Evolutionary conservation across 176 grass and related monocot genomes (phyloP).

Genomic region (Puya raimondii): DNA sequence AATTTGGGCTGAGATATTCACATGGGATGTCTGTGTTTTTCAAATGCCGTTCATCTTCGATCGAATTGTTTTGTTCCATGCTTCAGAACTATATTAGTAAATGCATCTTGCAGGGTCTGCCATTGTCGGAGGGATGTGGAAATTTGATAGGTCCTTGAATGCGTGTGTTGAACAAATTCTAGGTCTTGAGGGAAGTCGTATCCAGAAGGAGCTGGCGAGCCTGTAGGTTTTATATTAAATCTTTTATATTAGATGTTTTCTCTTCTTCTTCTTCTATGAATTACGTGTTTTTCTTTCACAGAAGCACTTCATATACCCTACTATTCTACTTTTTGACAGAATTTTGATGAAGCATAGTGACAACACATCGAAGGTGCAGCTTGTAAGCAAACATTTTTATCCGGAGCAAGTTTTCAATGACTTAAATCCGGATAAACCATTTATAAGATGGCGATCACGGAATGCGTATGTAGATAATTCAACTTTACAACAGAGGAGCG

Average conservation of each 20-base stretch:
- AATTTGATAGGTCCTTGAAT: slow-evolving; percentile 19
- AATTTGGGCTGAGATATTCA: neutral
- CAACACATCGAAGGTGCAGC: slow-evolving; percentile 26
- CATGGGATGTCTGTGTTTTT: neutral
- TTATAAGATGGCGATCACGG: slow-evolving; percentile 55
- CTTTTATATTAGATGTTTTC: neutral
- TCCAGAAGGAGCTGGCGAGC: slow-evolving; percentile 33
- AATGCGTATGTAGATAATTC: slow-evolving; percentile 30
- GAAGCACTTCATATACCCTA: neutral
- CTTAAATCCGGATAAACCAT: slow-evolving; percentile 46
- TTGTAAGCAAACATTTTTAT: slow-evolving; percentile 52
- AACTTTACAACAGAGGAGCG: slow-evolving; percentile 24
- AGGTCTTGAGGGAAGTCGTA: slow-evolving; percentile 26
- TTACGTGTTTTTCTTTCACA: neutral
- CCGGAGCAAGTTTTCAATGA: slow-evolving; percentile 67
- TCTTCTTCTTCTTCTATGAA: neutral
- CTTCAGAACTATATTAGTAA: slow-evolving; percentile 12
- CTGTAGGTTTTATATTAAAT: slow-evolving; percentile 19
- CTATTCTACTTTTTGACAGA: slow-evolving; percentile 11
- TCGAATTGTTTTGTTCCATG: neutral
- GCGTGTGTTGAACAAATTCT: slow-evolving; percentile 18
- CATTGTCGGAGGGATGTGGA: slow-evolving; percentile 16
- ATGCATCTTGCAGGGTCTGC: slow-evolving; percentile 20
- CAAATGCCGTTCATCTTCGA: neutral
- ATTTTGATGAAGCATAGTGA: slow-evolving; percentile 62